phyloP scores from a whole-genome alignment of 2,329 filamentous ascomycete species.

The Colletotrichum abscissum region DNA sequence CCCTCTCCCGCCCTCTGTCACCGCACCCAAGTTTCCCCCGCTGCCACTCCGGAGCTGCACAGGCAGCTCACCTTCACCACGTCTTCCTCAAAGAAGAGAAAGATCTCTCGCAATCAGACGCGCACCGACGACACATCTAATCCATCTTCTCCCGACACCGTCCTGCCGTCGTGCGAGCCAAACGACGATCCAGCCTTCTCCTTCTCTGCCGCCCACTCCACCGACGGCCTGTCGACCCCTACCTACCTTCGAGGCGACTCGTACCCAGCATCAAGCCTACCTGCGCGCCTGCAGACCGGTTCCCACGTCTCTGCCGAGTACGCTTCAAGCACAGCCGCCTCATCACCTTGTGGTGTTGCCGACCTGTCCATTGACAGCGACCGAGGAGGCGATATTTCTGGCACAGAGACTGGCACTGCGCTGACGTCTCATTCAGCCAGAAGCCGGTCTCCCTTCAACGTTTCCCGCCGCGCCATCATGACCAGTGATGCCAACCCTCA shows the following conservation, averaged over 20 bases:
- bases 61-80: constrained; percentile 77
- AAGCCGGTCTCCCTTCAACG: constrained; percentile 64
- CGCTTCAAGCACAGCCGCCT: constrained; percentile 63
- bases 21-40: constrained; percentile 11
- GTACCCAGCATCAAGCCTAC: constrained; percentile 60
- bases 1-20: constrained; percentile 16
- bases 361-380: constrained; percentile 69
- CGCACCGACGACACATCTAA: constrained; percentile 53
- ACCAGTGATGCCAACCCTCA: constrained; percentile 67
- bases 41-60: constrained; percentile 62
- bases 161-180: constrained; percentile 65
- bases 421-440: constrained; percentile 49
- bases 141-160: constrained; percentile 55
- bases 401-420: constrained; percentile 54
- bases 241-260: constrained; percentile 44
- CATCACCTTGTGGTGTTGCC: constrained; percentile 68
- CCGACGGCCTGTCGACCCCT: constrained; percentile 37
- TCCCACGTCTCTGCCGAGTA: constrained; percentile 60
- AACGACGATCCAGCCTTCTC: constrained; percentile 62
- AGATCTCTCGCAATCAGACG: constrained; percentile 62
- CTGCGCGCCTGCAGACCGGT: constrained; percentile 60
- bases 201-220: constrained; percentile 55
- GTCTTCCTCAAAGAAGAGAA: constrained; percentile 81
- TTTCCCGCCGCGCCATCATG: constrained; percentile 67
- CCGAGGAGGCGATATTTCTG: constrained; percentile 55